Conservation (phyloP, 2,329 filamentous ascomycete species). For the Macrophomina tecta region DNA sequence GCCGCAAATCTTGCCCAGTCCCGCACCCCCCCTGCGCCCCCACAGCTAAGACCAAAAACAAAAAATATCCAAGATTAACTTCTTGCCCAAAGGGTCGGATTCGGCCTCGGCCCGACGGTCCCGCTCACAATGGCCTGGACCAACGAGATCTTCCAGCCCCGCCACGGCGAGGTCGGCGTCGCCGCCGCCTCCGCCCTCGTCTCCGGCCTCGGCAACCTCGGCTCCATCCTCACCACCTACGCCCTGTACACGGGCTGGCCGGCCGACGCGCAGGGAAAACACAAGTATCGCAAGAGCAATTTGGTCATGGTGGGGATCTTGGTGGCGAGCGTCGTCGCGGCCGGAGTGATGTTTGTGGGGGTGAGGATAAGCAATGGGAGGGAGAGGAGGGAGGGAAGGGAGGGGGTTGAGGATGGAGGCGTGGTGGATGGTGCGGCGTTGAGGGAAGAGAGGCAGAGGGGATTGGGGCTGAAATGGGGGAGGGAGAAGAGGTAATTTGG, state of each 20-base stretch:
- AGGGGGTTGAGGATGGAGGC: conserved; percentile 61
- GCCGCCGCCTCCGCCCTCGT: conserved; percentile 85
- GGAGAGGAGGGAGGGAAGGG: conserved; percentile 28
- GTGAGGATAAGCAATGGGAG: conserved; percentile 49
- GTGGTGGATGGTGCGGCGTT: conserved; percentile 52
- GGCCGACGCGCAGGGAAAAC: conserved; percentile 69
- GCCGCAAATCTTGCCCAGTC: neutral
- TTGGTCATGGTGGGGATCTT: conserved; percentile 88
- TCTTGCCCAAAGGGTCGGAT: conserved; percentile 64
- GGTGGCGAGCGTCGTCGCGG: conserved; percentile 75
- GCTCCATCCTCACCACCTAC: conserved; percentile 86
- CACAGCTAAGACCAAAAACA: neutral
- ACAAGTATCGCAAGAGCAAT: conserved; percentile 82
- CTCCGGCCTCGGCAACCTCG: conserved; percentile 84
- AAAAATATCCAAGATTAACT: neutral
- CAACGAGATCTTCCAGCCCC: conserved; percentile 85
- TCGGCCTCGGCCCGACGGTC: conserved; percentile 87
- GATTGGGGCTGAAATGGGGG: conserved; percentile 43
- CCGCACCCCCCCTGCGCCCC: no score
- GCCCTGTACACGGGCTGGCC: conserved; percentile 89
- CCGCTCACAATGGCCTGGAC: conserved; percentile 96
- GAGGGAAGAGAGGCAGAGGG: conserved; percentile 50
- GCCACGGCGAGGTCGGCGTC: conserved; percentile 89
- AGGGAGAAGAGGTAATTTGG: neutral
- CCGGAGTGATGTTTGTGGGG: conserved; percentile 70